phyloP scores from a whole-genome alignment of 208 protist species.

The Novymonas esmeraldas region DNA sequence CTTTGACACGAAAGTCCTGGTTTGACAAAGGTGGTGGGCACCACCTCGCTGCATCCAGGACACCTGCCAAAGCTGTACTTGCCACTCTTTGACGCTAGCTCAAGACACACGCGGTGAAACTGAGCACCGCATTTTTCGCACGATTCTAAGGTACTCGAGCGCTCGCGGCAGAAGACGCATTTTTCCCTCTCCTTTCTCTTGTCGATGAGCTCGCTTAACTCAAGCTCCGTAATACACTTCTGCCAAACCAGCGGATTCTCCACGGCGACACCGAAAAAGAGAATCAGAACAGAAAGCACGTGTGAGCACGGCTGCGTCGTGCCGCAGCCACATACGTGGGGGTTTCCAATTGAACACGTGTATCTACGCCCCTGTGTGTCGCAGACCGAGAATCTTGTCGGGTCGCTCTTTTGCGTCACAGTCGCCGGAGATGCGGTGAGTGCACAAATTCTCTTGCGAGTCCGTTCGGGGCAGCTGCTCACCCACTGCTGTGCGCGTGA shows the following conservation, averaged over 20 bases:
- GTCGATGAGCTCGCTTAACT: conserved; percentile 53
- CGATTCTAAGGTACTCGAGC: background rate
- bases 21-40: background rate
- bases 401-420: conserved; percentile 20
- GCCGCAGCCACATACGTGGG: conserved; percentile 64
- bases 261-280: conserved; percentile 37
- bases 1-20: conserved; percentile 7
- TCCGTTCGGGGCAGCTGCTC: conserved; percentile 16
- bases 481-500: background rate
- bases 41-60: background rate
- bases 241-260: conserved; percentile 75
- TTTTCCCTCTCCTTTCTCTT: conserved; percentile 6
- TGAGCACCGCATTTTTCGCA: conserved; percentile 21
- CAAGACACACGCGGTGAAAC: conserved; percentile 36
- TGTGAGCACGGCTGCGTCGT: conserved; percentile 67
- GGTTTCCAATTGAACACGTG: conserved; percentile 52
- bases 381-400: conserved; percentile 45
- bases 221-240: conserved; percentile 50
- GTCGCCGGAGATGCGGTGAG: background rate
- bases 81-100: conserved; percentile 5
- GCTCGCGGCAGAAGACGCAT: conserved; percentile 42
- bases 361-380: conserved; percentile 31
- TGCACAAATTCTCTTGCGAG: conserved; percentile 6
- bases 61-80: background rate
- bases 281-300: conserved; percentile 61